A percentile compares a stretch with the other conserved stretches of the same genome.
Conservation (phyloP, 1,284 basidiomycete genomes). For the Irpex sp. region DNA sequence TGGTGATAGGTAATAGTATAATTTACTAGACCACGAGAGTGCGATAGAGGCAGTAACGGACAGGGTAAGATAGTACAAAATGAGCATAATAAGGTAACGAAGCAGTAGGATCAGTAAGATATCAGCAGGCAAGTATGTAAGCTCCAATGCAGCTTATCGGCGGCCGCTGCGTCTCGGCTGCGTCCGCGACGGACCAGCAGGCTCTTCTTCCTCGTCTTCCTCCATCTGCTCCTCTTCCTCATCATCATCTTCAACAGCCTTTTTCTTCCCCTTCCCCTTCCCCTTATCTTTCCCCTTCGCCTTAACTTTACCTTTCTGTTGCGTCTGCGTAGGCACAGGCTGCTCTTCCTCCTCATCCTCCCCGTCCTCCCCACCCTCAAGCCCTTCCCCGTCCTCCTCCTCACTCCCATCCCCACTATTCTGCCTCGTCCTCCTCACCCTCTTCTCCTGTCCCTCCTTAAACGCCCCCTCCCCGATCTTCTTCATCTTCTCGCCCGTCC, state of each 20-base stretch:
- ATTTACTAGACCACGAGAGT: background rate
- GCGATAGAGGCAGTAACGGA: background rate
- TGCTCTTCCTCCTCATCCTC: conserved; percentile 17
- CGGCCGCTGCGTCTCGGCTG: conserved; percentile 19
- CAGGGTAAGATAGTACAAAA: background rate
- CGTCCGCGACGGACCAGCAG: conserved; percentile 18
- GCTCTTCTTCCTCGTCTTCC: conserved; percentile 31
- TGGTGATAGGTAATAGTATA: background rate
- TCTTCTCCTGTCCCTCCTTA: conserved; percentile 54
- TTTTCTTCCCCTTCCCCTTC: conserved; percentile 30
- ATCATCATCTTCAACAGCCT: conserved; percentile 25
- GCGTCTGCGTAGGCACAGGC: conserved; percentile 21
- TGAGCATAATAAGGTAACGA: background rate
- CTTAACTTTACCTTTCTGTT: conserved; percentile 17
- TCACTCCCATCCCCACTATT: conserved; percentile 37
- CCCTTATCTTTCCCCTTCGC: conserved; percentile 12
- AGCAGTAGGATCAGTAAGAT: background rate
- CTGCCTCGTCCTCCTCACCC: conserved; percentile 37
- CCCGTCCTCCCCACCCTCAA: conserved; percentile 32
- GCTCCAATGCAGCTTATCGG: background rate
- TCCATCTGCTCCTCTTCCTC: conserved; percentile 27
- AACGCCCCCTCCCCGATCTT: conserved; percentile 65
- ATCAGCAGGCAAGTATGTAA: background rate
- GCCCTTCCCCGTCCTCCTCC: conserved; percentile 40
- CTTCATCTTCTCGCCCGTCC: conserved; percentile 37